Percentiles rank a stretch among this genome's conserved stretches.
phyloP scores from a whole-genome alignment of 805 yeast genomes.

The Yamadazyma takamatsuzukensis region DNA sequence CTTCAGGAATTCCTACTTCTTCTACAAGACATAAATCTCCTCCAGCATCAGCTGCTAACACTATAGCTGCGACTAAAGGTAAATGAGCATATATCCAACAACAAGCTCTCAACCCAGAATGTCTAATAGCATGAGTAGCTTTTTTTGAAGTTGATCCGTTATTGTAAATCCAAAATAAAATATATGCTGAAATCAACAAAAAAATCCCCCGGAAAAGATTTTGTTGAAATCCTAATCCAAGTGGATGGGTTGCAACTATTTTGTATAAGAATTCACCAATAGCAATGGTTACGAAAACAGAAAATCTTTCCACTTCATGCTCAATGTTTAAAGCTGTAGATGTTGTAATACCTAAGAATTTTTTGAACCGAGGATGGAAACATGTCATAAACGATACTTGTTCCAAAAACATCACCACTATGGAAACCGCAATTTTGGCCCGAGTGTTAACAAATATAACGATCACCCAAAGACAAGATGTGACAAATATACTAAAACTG shows the following conservation, averaged over 20 bases:
- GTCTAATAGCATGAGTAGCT: slow-evolving; percentile 54
- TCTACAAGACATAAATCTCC: slow-evolving; percentile 41
- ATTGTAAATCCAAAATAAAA: slow-evolving; percentile 50
- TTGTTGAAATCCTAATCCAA: slow-evolving; percentile 43
- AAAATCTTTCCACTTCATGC: slow-evolving; percentile 61
- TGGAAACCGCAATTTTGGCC: slow-evolving; percentile 44
- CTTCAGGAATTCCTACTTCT: slow-evolving; percentile 4
- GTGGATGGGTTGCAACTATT: slow-evolving; percentile 47
- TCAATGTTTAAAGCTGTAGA: slow-evolving; percentile 64
- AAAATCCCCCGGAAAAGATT: slow-evolving; percentile 48
- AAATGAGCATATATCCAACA: slow-evolving; percentile 46
- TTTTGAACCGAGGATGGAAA: slow-evolving; percentile 48
- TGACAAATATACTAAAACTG: slow-evolving; percentile 24
- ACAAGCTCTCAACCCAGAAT: slow-evolving; percentile 43
- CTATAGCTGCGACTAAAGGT: slow-evolving; percentile 48
- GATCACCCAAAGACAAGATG: slow-evolving; percentile 46
- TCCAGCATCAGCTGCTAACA: slow-evolving; percentile 58
- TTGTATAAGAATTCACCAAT: slow-evolving; percentile 61
- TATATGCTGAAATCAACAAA: slow-evolving; percentile 45
- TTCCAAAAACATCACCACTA: slow-evolving; percentile 41
- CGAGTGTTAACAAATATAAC: slow-evolving; percentile 47
- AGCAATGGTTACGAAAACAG: slow-evolving; percentile 59
- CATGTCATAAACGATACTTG: slow-evolving; percentile 29
- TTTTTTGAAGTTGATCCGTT: slow-evolving; percentile 47
- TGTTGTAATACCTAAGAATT: slow-evolving; percentile 35